Evolutionary conservation across 257 asterid species (phyloP), one percentile per base, ranked within the genome.

Genomic region (Nicotiana obtusifolia): DNA sequence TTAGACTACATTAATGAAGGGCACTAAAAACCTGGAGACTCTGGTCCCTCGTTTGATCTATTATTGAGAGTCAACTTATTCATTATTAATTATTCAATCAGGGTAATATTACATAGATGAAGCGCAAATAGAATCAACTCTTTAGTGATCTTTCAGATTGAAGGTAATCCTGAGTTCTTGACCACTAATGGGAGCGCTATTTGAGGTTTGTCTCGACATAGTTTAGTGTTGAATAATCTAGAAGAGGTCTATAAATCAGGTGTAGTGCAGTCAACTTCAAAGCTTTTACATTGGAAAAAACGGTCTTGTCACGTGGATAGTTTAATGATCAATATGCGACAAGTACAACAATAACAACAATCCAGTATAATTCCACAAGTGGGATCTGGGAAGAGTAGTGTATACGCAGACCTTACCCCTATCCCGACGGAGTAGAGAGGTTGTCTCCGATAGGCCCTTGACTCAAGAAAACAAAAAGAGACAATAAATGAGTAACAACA

Each of bases 361-460:
- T 4, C 0, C 0, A 9, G 4, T 41, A 2, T 41, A 41, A 41
- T 41, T 7, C 0, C 0, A 41, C 0, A 41, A 41, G 3, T 41
- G 0, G 3, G 3, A 0, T 41, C 4, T 41, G 11, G 10, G 2
- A 1, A 2, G 3, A 0, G 0, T 2, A 41, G 4, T 41, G 11
- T 41, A 41, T 41, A 41, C 0, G 49, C 49, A 41, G 0, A 41
- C 13, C 0, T 41, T 41, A 41, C 4, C 0, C 0, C 4, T 41
- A 9, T 7, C 49, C 1, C 3, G 4, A 0, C 13, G 13, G 4
- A 41, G 4, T 41, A 2, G 13, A 9, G 3, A 9, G 1, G 13
- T 0, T 41, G 4, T 41, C 9, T 9, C 3, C 49, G 49, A 41
- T 41, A 41, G 49, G 9, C 10, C 13, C 1, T 8, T 13, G 49